Evolutionary conservation across 208 protist species (phyloP).

Genomic region (Trypanosoma brucei): DNA sequence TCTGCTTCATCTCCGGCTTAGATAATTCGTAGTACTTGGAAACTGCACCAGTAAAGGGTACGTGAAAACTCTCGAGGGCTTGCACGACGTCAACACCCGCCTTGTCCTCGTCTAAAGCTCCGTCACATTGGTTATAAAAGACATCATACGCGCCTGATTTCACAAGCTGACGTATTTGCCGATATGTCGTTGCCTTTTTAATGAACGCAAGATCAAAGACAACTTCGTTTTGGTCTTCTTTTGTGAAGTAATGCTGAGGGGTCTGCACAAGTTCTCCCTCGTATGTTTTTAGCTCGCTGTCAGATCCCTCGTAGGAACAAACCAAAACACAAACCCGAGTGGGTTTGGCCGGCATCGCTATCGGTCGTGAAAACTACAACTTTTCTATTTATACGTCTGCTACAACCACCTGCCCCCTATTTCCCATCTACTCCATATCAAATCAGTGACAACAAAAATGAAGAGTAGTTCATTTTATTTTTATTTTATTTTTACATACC

Average conservation of each 20-base stretch:
- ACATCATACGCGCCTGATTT: conserved; percentile 80
- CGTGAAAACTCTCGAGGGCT: conserved; percentile 86
- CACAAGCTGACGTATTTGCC: conserved; percentile 75
- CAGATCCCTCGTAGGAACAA: conserved; percentile 80
- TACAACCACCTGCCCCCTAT: background rate
- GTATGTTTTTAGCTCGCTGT: conserved; percentile 76
- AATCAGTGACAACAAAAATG: too few relatives aligned
- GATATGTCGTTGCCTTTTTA: conserved; percentile 80
- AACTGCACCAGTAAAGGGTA: conserved; percentile 84
- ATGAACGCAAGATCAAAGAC: conserved; percentile 68
- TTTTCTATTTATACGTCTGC: background rate
- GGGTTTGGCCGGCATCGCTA: conserved; percentile 6
- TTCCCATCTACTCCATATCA: too few relatives aligned
- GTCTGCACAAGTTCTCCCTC: conserved; percentile 74
- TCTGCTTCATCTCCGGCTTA: conserved; percentile 88
- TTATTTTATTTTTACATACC: too few relatives aligned
- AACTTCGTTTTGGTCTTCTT: conserved; percentile 39
- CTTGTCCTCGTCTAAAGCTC: conserved; percentile 84
- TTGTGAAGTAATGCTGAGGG: conserved; percentile 75
- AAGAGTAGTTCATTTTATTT: too few relatives aligned
- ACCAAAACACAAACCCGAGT: conserved; percentile 78
- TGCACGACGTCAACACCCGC: conserved; percentile 83
- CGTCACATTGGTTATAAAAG: conserved; percentile 91
- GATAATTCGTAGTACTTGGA: conserved; percentile 87
- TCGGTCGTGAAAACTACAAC: background rate